Evolutionary conservation across 805 yeast genomes (phyloP), one percentile per base, ranked within the genome.

Genomic region (Teunomyces stri): DNA sequence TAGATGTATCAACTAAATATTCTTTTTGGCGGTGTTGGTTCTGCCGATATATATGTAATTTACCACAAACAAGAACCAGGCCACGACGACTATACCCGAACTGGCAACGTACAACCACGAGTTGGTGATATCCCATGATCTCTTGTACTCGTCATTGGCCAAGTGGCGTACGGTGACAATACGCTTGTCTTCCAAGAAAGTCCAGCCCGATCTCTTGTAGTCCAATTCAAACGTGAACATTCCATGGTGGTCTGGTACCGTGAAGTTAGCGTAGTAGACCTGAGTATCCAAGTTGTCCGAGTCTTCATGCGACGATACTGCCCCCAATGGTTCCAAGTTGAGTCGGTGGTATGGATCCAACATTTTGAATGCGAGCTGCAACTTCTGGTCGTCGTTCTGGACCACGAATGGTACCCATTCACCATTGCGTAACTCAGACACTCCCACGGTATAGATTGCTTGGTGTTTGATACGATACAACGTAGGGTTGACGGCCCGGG

Each of bases 221-320:
- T 87, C 85, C 40, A 87, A 75, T 51, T 77, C 76, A 64, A 88
- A 90, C 2, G 97, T 87, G 71, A 90, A 94, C 79, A 94, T 87
- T 48, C 99, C 99, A 67, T 94, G 96, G 60, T 90, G 97, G 66
- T 92, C 97, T 18, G 99, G 99, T 33, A 89, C 68, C 41, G 76
- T 77, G 67, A 94, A 89, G 44, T 72, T 68, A 15, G 79, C 72
- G 16, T 68, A 69, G 59, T 80, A 84, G 15, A 71, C 62, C 42
- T 63, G 69, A 34, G 76, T 59, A 59, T 82, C 84, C n/a, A 76
- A 66, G 4, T 70, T 65, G 2, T 57, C 60, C 10, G 69, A 70
- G 27, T 69, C 68, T 6, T 58, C 64, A 1, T 59, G 46, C 2
- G 71, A 64, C 3, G 69, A 55, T n/a, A 56, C 69, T 7, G 67